A percentile compares a stretch with the other conserved stretches of the same genome.
Conservation (phyloP, 2,329 filamentous ascomycete genomes). For the Aspergillus quadricinctus region DNA sequence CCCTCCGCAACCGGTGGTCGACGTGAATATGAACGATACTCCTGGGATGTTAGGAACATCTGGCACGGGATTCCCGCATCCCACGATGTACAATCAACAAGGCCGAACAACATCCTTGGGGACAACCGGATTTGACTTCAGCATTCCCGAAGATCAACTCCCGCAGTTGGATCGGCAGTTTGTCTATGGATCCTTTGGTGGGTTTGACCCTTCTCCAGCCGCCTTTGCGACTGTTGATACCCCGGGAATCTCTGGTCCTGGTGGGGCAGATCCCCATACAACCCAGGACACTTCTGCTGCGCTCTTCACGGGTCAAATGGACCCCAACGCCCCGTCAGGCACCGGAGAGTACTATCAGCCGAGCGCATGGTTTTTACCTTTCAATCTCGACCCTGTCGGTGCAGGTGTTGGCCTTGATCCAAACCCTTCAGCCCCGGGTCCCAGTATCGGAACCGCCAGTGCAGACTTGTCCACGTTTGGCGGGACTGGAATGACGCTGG, state of each 20-base stretch:
- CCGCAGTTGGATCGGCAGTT: constrained; percentile 72
- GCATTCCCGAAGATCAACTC: constrained; percentile 43
- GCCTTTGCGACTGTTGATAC: constrained; percentile 28
- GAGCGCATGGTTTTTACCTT: constrained; percentile 87
- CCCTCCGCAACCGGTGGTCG: constrained; percentile 24
- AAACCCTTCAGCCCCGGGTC: background rate
- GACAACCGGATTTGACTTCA: constrained; percentile 35
- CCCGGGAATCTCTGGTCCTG: constrained; percentile 24
- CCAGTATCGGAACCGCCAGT: constrained; percentile 3
- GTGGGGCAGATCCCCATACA: constrained; percentile 18
- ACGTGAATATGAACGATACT: constrained; percentile 26
- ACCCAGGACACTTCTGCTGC: constrained; percentile 17
- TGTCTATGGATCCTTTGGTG: constrained; percentile 67
- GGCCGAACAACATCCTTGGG: constrained; percentile 22
- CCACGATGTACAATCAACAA: constrained; percentile 29
- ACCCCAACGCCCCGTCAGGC: constrained; percentile 31
- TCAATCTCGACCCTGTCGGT: constrained; percentile 71
- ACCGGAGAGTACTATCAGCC: constrained; percentile 38
- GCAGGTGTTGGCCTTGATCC: constrained; percentile 15
- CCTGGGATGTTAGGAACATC: constrained; percentile 26
- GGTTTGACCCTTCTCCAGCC: constrained; percentile 41
- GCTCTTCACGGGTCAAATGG: constrained; percentile 34
- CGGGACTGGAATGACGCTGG: constrained; percentile 19
- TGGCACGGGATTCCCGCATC: constrained; percentile 35
- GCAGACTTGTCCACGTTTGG: constrained; percentile 21